A percentile compares a stretch with the other conserved stretches of the same genome.
phyloP scores from a whole-genome alignment of 2,329 filamentous ascomycete genomes.

The Onygenales sp. region DNA sequence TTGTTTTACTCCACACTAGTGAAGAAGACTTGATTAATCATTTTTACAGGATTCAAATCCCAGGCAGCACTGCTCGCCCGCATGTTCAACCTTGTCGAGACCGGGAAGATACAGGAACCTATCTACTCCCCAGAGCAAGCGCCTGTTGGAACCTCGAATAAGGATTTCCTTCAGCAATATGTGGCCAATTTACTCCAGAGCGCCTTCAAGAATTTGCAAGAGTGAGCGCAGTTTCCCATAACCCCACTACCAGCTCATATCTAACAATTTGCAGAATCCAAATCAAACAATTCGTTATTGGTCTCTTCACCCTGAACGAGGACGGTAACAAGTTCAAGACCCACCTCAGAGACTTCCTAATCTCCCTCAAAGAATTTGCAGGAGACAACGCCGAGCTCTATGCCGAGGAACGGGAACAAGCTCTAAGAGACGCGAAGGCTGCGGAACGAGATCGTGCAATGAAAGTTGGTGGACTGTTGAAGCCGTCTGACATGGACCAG shows the following conservation, averaged over 20 bases:
- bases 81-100: constrained; percentile 92
- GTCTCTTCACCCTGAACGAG: constrained; percentile 77
- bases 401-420: constrained; percentile 88
- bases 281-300: constrained; percentile 82
- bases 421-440: constrained; percentile 72
- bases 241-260: constrained; percentile 9
- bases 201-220: constrained; percentile 86
- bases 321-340: constrained; percentile 93
- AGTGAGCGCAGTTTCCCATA: constrained; percentile 47
- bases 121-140: constrained; percentile 83
- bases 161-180: constrained; percentile 82
- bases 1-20: neutral
- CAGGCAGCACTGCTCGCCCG: constrained; percentile 88
- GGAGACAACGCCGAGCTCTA: constrained; percentile 93
- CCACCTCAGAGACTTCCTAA: constrained; percentile 90
- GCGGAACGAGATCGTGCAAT: constrained; percentile 85
- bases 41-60: constrained; percentile 68
- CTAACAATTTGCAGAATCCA: constrained; percentile 55
- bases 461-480: constrained; percentile 91
- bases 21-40: neutral
- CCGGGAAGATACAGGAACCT: constrained; percentile 82
- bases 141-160: constrained; percentile 72
- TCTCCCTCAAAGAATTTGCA: constrained; percentile 92
- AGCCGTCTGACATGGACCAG: constrained; percentile 90
- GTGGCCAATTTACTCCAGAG: constrained; percentile 75